phyloP scores from a whole-genome alignment of 73 alveolate species.

The Stentor roeselii region DNA sequence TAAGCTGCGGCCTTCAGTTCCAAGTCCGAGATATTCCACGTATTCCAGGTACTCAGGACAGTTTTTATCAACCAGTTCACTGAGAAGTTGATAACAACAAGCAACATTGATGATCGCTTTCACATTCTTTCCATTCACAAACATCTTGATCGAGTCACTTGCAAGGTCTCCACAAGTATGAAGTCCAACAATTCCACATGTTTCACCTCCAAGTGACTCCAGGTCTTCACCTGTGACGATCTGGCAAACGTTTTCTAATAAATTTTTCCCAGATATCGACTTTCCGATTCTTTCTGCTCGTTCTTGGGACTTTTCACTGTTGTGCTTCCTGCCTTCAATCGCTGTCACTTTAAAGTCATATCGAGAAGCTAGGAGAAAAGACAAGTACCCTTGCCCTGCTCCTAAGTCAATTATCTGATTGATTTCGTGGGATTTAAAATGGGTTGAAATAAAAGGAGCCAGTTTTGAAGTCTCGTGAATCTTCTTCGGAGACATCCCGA shows the following conservation, averaged over 20 bases:
- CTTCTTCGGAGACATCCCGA: slow-evolving; percentile 1
- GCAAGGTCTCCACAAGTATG: slow-evolving; percentile 31
- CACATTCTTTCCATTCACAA: background rate
- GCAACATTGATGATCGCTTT: slow-evolving; percentile 23
- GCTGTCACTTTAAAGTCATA: slow-evolving; percentile 16
- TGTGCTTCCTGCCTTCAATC: slow-evolving; percentile 19
- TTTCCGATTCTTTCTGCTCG: background rate
- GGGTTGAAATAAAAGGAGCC: background rate
- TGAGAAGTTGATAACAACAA: slow-evolving; percentile 25
- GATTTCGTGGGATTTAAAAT: background rate
- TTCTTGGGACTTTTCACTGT: background rate
- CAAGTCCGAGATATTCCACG: background rate
- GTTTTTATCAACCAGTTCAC: background rate
- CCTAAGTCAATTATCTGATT: slow-evolving; percentile 17
- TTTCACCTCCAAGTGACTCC: background rate
- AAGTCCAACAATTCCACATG: background rate
- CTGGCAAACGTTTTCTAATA: background rate
- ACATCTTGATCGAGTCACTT: background rate
- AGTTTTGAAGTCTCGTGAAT: background rate
- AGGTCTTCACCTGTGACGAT: background rate
- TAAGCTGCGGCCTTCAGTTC: background rate
- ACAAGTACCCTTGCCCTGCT: slow-evolving; percentile 28
- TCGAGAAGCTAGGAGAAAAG: slow-evolving; percentile 9
- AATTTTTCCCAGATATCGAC: background rate
- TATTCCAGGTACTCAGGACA: background rate